Base-by-base conservation (phyloP, 2,329 filamentous ascomycete species). In the Pseudocercospora eumusae region DNA sequence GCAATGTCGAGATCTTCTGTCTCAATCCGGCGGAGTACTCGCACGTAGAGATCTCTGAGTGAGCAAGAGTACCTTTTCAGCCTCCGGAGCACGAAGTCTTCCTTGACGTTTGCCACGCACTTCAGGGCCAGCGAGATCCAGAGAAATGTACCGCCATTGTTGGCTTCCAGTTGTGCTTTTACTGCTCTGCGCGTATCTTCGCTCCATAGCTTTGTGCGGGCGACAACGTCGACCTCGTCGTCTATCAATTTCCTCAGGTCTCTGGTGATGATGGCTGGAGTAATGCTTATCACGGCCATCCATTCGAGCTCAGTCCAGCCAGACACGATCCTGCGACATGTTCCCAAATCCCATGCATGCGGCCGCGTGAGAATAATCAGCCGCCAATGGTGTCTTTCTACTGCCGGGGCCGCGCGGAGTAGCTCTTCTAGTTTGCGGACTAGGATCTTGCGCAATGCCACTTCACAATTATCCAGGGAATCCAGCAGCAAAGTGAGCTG, bases 391-490 rank as follows among this genome's bases (percentile, higher is more conserved):
- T 58, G 44, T 31, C 15, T 18, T 36, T 47, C 20, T 11, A 27
- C 11, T 21, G 40, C 13, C 9, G 27, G 18, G 15, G 23, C 21
- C n/a, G 56, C 18, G 25, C 56, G 15, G 8, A 58, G 56, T 11
- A 58, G 27, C 18, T 58, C 40, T 49, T 49, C 56, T 18, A 58
- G 42, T 23, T 44, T 58, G 42, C 28, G 40, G 6, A 58, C 56
- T 10, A 59, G 36, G 23, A 10, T 42, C 18, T 45, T 56, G 33
- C 54, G 33, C 25, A 45, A 27, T 25, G 54, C 23, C 23, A 45
- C 57, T 25, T 60, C 59, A 42, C 59, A 60, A 18, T 60, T 49
- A 44, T 60, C 59, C 40, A 60, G 42, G 7, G 52, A 45, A 21
- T 60, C 59, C 20, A 60, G 20, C 6, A 60, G 21, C 10, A 60